These are phyloP conservation scores for Casaregolazyma suthepensis DNA, from an alignment of 1,139 yeast genomes.

Conservation along the genomic window DNA sequence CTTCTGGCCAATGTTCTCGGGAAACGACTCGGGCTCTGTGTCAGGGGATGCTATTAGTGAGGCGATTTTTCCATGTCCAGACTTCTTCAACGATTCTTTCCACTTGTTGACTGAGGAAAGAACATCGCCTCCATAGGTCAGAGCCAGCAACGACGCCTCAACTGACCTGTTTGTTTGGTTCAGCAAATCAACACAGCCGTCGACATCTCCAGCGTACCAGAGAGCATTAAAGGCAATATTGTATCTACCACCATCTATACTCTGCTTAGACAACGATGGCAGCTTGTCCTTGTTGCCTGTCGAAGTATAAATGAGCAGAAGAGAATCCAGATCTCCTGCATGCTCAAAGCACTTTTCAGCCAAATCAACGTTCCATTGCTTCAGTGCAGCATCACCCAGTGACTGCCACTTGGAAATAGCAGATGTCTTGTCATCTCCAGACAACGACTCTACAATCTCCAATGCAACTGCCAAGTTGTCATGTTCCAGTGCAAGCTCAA, in stretches of 20 bases:
- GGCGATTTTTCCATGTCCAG: constrained; percentile 55
- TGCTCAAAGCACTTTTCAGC: constrained; percentile 77
- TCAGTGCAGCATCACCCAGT: constrained; percentile 80
- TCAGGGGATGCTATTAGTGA: constrained; percentile 33
- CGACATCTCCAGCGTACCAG: constrained; percentile 76
- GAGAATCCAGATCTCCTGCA: constrained; percentile 77
- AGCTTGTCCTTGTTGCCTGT: constrained; percentile 63
- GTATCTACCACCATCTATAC: constrained; percentile 67
- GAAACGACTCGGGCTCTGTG: constrained; percentile 28
- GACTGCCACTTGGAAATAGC: constrained; percentile 65
- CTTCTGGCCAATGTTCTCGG: constrained; percentile 26
- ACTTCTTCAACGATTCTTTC: constrained; percentile 51
- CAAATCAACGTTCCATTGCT: constrained; percentile 69
- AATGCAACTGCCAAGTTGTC: constrained; percentile 67
- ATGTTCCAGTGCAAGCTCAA: constrained; percentile 70
- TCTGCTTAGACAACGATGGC: constrained; percentile 49
- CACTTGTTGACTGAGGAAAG: constrained; percentile 51
- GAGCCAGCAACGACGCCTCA: constrained; percentile 80
- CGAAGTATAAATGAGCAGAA: constrained; percentile 77
- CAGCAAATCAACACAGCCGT: constrained; percentile 60
- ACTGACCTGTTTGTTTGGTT: constrained; percentile 63
- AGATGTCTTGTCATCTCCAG: constrained; percentile 42
- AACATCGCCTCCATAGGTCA: constrained; percentile 59
- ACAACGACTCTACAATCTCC: constrained; percentile 50
- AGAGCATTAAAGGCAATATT: constrained; percentile 89